A percentile compares a stretch with the other conserved stretches of the same genome.
Evolutionary conservation across 1,284 basidiomycete species (phyloP).

Genomic region (Pseudozyma pruni): DNA sequence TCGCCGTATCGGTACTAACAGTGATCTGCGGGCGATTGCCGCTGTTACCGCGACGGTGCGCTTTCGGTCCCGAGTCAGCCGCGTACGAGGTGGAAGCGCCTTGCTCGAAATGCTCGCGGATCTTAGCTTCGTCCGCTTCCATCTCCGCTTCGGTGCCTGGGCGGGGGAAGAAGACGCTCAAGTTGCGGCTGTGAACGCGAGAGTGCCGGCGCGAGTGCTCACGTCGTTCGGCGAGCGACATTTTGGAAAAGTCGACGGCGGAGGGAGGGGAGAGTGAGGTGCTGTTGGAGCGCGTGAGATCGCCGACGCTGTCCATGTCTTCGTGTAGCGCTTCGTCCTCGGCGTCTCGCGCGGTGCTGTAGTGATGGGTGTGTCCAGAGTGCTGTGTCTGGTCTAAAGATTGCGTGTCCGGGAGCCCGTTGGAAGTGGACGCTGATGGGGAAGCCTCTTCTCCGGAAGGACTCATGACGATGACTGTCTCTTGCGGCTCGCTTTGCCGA

Average conservation of each 20-base stretch:
- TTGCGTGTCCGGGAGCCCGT: neutral
- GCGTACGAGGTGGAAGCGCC: conserved; percentile 6
- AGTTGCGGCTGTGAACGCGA: conserved; percentile 59
- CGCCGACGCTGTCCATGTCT: conserved; percentile 39
- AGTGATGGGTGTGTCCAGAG: neutral
- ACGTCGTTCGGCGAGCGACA: conserved; percentile 57
- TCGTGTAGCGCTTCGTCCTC: conserved; percentile 39
- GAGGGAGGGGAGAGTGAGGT: neutral
- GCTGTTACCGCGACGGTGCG: conserved; percentile 35
- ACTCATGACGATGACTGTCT: conserved; percentile 7
- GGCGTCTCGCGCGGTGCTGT: neutral
- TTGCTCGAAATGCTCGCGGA: conserved; percentile 32
- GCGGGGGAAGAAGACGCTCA: conserved; percentile 65
- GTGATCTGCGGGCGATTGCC: conserved; percentile 52
- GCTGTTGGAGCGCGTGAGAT: conserved; percentile 17
- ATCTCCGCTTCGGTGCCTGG: conserved; percentile 63
- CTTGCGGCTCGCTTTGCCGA: neutral
- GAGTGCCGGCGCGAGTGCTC: conserved; percentile 64
- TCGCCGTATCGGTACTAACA: conserved; percentile 39
- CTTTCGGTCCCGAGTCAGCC: conserved; percentile 3
- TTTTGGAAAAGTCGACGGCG: conserved; percentile 34
- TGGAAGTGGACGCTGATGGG: neutral
- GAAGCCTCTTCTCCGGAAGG: neutral
- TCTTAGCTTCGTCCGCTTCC: conserved; percentile 46
- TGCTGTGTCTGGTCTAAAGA: neutral